These are phyloP conservation scores for Fusarium sp. DNA, from an alignment of 2,329 filamentous ascomycete species.

Conservation along the genomic window DNA sequence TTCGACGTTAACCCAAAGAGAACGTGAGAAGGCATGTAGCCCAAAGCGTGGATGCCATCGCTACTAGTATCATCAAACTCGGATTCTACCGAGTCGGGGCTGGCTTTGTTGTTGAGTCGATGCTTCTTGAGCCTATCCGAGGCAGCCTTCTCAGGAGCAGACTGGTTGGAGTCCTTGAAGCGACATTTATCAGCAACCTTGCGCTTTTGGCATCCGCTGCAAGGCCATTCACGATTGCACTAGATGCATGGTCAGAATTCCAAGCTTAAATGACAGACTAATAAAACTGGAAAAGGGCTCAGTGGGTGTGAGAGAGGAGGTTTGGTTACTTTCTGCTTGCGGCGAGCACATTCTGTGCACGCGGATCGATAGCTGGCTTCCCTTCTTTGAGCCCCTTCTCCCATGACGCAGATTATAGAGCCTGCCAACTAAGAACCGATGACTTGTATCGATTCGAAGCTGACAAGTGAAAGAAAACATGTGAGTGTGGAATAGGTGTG, in stretches of 20 bases:
- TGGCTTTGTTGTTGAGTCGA: slow-evolving; percentile 38
- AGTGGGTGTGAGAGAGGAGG: background rate
- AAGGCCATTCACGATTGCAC: slow-evolving; percentile 60
- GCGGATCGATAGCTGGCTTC: slow-evolving; percentile 51
- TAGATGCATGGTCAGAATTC: slow-evolving; percentile 37
- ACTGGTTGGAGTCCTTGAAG: slow-evolving; percentile 49
- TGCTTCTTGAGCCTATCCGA: slow-evolving; percentile 46
- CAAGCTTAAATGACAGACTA: background rate
- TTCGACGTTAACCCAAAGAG: slow-evolving; percentile 49
- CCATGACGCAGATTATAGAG: slow-evolving; percentile 29
- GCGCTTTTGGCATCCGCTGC: slow-evolving; percentile 58
- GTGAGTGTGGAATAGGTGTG: background rate
- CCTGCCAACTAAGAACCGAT: background rate
- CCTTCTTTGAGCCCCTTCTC: slow-evolving; percentile 32
- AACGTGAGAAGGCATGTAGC: slow-evolving; percentile 55
- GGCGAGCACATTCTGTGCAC: slow-evolving; percentile 61
- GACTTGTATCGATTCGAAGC: slow-evolving; percentile 5
- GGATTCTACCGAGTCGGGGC: slow-evolving; percentile 32
- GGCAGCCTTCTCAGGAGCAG: slow-evolving; percentile 42
- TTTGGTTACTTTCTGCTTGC: slow-evolving; percentile 56
- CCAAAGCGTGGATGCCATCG: slow-evolving; percentile 54
- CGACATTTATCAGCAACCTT: slow-evolving; percentile 57
- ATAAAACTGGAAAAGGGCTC: too few relatives aligned
- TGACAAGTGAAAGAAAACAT: background rate
- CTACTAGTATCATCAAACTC: slow-evolving; percentile 48